Percentiles rank a stretch among this genome's conserved stretches.
These are phyloP conservation scores for Aspergillus glaucus DNA, from an alignment of 2,329 filamentous ascomycete genomes.

Conservation along the genomic window DNA sequence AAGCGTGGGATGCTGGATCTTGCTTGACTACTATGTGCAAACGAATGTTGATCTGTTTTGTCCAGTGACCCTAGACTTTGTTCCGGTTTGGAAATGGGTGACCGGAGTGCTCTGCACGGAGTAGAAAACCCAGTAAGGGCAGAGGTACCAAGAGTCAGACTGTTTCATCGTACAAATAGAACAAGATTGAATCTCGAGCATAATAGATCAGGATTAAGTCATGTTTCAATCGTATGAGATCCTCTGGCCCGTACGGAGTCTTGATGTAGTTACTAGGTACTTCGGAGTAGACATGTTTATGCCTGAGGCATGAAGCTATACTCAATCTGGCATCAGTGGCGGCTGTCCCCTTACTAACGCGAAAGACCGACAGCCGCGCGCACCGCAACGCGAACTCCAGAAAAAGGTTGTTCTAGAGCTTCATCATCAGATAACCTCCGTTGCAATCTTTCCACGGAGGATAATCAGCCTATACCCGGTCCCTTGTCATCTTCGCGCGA, in stretches of 20 bases:
- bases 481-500: neutral
- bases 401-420: slow-evolving; percentile 15
- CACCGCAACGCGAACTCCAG: slow-evolving; percentile 16
- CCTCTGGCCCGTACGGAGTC: neutral
- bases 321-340: slow-evolving; percentile 4
- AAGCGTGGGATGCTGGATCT: neutral
- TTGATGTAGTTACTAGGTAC: neutral
- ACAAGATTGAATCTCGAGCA: too few relatives aligned
- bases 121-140: too few relatives aligned
- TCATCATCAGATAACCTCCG: neutral
- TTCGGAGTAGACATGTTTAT: neutral
- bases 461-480: neutral
- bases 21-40: neutral
- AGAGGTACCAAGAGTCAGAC: too few relatives aligned
- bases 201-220: too few relatives aligned
- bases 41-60: neutral
- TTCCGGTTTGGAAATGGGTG: too few relatives aligned
- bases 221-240: too few relatives aligned
- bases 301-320: slow-evolving; percentile 9
- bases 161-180: too few relatives aligned
- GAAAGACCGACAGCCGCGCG: slow-evolving; percentile 12
- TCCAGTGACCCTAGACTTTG: too few relatives aligned
- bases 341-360: slow-evolving; percentile 1
- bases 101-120: too few relatives aligned
- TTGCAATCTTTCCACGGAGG: neutral